phyloP scores from a whole-genome alignment of 2,329 filamentous ascomycete genomes.

The Ploettnerulaceae sp. region DNA sequence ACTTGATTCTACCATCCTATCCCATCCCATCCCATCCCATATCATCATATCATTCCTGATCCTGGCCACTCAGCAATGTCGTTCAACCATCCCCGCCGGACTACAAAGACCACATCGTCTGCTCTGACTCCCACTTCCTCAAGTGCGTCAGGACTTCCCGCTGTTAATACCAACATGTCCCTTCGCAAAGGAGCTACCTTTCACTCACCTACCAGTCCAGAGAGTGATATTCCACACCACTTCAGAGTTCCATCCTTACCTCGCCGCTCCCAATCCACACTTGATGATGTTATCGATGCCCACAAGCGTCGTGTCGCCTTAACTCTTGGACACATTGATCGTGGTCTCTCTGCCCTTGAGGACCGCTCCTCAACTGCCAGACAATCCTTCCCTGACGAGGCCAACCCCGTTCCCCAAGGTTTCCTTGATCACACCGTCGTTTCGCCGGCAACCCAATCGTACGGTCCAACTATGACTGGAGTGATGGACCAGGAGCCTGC shows the following conservation, averaged over 20 bases:
- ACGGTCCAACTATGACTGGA: slow-evolving; percentile 32
- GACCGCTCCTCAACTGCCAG: slow-evolving; percentile 34
- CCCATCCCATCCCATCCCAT: too few relatives aligned
- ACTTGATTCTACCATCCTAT: slow-evolving; percentile 14
- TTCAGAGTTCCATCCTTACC: slow-evolving; percentile 42
- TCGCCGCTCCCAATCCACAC: slow-evolving; percentile 61
- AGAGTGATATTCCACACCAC: slow-evolving; percentile 39
- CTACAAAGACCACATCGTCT: slow-evolving; percentile 36
- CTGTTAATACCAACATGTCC: slow-evolving; percentile 50
- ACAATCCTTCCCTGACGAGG: slow-evolving; percentile 49
- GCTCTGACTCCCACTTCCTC: slow-evolving; percentile 42
- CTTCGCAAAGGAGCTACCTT: slow-evolving; percentile 69
- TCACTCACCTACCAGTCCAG: slow-evolving; percentile 39
- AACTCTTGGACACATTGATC: slow-evolving; percentile 61
- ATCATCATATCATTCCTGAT: too few relatives aligned
- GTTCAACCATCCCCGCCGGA: slow-evolving; percentile 33
- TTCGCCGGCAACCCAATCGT: slow-evolving; percentile 36
- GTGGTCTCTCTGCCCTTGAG: slow-evolving; percentile 49
- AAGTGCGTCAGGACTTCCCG: slow-evolving; percentile 40
- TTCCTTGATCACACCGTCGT: slow-evolving; percentile 54
- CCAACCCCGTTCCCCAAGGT: slow-evolving; percentile 54
- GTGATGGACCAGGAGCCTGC: slow-evolving; percentile 41
- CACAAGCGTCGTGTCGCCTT: slow-evolving; percentile 64
- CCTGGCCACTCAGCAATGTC: slow-evolving; percentile 33
- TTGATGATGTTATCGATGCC: slow-evolving; percentile 68